Percentiles rank a stretch among this genome's conserved stretches.
phyloP scores from a whole-genome alignment of 139 green algal genomes.

The Volvox africanus region DNA sequence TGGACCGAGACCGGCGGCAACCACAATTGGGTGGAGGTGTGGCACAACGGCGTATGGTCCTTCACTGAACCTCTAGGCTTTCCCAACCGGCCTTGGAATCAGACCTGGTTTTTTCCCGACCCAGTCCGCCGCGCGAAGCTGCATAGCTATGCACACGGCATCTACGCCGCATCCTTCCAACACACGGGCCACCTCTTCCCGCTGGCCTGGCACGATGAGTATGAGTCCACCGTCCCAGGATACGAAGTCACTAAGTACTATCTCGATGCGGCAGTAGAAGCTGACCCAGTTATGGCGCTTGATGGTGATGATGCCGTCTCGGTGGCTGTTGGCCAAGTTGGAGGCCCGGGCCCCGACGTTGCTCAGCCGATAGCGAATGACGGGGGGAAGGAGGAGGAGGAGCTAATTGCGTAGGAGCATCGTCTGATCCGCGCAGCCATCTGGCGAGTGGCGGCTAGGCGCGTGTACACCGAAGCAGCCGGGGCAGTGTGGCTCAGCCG shows the following conservation, averaged over 20 bases:
- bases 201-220: conserved; percentile 52
- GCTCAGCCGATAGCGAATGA: too few relatives aligned
- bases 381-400: too few relatives aligned
- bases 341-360: background rate
- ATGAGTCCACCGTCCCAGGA: background rate
- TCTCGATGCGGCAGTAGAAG: background rate
- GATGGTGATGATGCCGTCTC: background rate
- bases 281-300: background rate
- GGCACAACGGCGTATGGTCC: conserved; percentile 59
- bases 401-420: too few relatives aligned
- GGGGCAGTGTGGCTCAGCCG: too few relatives aligned
- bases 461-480: too few relatives aligned
- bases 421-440: too few relatives aligned
- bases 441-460: too few relatives aligned
- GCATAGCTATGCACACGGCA: conserved; percentile 39
- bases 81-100: conserved; percentile 43
- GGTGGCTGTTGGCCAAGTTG: background rate
- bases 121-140: conserved; percentile 45
- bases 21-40: conserved; percentile 54
- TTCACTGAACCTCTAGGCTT: conserved; percentile 55
- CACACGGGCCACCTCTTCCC: conserved; percentile 47
- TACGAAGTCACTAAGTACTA: conserved; percentile 37
- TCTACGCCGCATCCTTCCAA: conserved; percentile 59
- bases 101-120: conserved; percentile 65
- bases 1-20: background rate